Conservation (phyloP, 2,329 filamentous ascomycete genomes). For the Ramularia endophylla region DNA sequence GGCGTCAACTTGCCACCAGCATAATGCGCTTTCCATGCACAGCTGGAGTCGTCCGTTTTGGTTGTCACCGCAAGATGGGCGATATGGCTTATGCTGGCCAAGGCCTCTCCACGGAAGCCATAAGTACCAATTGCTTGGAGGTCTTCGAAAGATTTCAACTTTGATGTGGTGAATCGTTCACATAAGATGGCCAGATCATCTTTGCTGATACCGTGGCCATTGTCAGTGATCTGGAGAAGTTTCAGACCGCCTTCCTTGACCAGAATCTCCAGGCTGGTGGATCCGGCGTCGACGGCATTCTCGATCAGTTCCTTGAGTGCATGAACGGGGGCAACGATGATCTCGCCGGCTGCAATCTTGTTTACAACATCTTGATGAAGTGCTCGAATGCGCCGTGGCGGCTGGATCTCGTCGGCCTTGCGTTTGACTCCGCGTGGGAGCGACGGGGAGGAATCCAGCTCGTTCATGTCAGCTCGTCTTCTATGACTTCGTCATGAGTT, state of each 20-base stretch:
- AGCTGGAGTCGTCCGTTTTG: slow-evolving; percentile 78
- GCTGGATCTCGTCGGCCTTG: slow-evolving; percentile 30
- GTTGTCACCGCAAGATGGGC: slow-evolving; percentile 94
- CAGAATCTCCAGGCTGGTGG: slow-evolving; percentile 81
- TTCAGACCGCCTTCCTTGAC: slow-evolving; percentile 96
- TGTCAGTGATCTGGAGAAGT: slow-evolving; percentile 93
- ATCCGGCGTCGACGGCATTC: slow-evolving; percentile 95
- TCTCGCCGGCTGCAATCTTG: slow-evolving; percentile 97
- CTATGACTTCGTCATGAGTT: no score
- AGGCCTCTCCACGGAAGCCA: slow-evolving; percentile 92
- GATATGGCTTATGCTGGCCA: slow-evolving; percentile 98
- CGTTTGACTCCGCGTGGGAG: slow-evolving; percentile 31
- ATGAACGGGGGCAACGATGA: slow-evolving; percentile 94
- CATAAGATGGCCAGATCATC: slow-evolving; percentile 89
- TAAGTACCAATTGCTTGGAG: slow-evolving; percentile 86
- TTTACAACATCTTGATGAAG: slow-evolving; percentile 92
- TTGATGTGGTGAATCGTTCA: slow-evolving; percentile 94
- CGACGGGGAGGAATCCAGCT: slow-evolving; percentile 9
- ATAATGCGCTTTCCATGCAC: slow-evolving; percentile 88
- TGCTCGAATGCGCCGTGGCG: slow-evolving; percentile 56
- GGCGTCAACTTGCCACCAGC: slow-evolving; percentile 74
- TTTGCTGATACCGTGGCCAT: slow-evolving; percentile 90
- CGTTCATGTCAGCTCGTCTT: neutral
- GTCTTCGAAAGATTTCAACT: slow-evolving; percentile 90
- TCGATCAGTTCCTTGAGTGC: slow-evolving; percentile 95